Conservation (phyloP, 2,329 filamentous ascomycete genomes). For the Neopestalotiopsis clavispora region DNA sequence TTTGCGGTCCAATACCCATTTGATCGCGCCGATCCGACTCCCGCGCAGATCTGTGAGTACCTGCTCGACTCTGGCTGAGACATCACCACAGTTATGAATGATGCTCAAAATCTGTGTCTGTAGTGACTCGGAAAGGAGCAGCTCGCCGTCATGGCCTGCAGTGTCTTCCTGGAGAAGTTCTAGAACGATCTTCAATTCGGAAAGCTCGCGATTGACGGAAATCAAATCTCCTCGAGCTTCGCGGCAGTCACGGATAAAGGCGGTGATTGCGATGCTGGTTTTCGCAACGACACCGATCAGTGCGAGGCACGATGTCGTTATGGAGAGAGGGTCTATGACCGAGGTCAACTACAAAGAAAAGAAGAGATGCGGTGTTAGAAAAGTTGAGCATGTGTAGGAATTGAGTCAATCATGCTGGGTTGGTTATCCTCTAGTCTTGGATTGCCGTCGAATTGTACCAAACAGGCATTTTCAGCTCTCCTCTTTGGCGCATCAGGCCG, state of each 20-base stretch:
- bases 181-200: neutral
- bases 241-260: neutral
- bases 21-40: neutral
- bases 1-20: constrained; percentile 5
- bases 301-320: neutral
- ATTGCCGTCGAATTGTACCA: neutral
- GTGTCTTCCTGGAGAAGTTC: constrained; percentile 4
- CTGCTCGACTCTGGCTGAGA: neutral
- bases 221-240: constrained; percentile 3
- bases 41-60: neutral
- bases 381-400: neutral
- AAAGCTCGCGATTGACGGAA: neutral
- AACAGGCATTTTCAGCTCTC: neutral
- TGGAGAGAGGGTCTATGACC: neutral
- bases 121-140: neutral
- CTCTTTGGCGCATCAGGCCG: neutral
- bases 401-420: neutral
- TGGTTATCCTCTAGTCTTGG: neutral
- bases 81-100: neutral
- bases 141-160: neutral
- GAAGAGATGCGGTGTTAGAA: neutral
- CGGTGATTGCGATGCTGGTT: neutral
- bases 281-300: neutral
- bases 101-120: neutral
- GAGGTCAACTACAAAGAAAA: neutral